These are phyloP conservation scores for Globisporangium orthogonon DNA, from an alignment of 352 stramenopile genomes.

Conservation along the genomic window DNA sequence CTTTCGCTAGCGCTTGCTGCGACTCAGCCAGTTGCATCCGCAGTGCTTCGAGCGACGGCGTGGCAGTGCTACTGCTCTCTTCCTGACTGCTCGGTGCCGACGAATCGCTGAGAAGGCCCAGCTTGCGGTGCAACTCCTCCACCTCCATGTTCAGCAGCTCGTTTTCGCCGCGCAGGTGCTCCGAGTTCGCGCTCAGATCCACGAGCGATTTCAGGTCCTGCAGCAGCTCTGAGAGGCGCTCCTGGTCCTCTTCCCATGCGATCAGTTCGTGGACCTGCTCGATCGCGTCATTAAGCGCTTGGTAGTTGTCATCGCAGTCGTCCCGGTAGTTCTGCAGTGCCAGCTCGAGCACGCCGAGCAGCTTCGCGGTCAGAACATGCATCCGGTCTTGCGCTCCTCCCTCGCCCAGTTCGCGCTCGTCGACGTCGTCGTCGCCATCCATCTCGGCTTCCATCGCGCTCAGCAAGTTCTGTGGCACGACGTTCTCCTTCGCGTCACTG, in stretches of 20 bases:
- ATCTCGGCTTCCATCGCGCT: constrained; percentile 2
- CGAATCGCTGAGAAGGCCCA: constrained; percentile 5
- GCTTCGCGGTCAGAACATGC: neutral
- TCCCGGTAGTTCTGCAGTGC: constrained; percentile 23
- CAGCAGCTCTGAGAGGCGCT: constrained; percentile 22
- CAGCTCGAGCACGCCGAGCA: constrained; percentile 28
- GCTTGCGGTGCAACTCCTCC: constrained; percentile 23
- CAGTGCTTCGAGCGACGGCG: constrained; percentile 1
- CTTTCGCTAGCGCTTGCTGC: neutral
- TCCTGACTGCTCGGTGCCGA: neutral
- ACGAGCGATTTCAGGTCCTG: constrained; percentile 24
- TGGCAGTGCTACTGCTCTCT: constrained; percentile 6
- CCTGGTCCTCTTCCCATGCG: constrained; percentile 17
- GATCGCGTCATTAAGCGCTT: constrained; percentile 16
- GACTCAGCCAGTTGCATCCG: constrained; percentile 4
- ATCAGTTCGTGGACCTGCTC: constrained; percentile 17
- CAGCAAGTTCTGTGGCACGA: constrained; percentile 33
- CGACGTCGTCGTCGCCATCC: neutral
- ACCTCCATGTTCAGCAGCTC: constrained; percentile 34
- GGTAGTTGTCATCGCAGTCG: constrained; percentile 11
- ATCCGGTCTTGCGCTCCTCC: neutral
- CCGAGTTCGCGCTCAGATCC: constrained; percentile 15
- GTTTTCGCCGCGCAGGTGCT: constrained; percentile 27
- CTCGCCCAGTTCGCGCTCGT: neutral
- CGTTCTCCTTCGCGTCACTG: constrained; percentile 39